Evolutionary conservation across 345 rosid species (phyloP), one percentile per base, ranked within the genome.

Genomic region (Barbarea vulgaris): DNA sequence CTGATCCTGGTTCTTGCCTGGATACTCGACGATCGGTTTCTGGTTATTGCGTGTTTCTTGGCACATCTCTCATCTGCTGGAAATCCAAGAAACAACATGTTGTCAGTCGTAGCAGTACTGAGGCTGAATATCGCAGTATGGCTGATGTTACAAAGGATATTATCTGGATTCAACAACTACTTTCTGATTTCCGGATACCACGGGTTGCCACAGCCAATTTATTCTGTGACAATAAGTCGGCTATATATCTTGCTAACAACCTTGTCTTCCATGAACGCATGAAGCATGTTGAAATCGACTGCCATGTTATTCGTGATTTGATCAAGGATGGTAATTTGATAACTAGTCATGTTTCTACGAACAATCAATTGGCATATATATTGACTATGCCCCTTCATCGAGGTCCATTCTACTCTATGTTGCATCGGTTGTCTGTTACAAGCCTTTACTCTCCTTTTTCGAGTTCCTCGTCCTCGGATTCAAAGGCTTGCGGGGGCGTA

Each of bases 11-110:
- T 0, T 14, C 13, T 1, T 31, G 14, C 1, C 24, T 0, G 0
- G 24, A 56, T 1, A 4, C 41, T 1, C 0, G 41, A 0, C 0
- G 24, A 0, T 56, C 8, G 0, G 4, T 9, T 0, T 1, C 41
- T 31, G 41, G 62, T 0, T n/a, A 9, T 2, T 56, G 24, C 17
- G 22, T 56, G 0, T 52, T 22, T 5, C 9, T 52, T 12, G 31
- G 56, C 0, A 4, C 7, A 0, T 52, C 30, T 22, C 0, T 52
- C 3, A 52, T 24, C 0, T 1, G 1, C 0, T 52, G 56, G 56
- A 52, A 24, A 3, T 22, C 31, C 0, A 22, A 24, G 9, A 52
- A 24, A 5, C 56, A 52, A 2, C 5, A 52, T 0, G 2, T 2
- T 0, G 31, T 22, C 0, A 52, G 56, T 12, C 3, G 9, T 0